phyloP scores from a whole-genome alignment of 2,329 filamentous ascomycete genomes.

The Madurella fahalii region DNA sequence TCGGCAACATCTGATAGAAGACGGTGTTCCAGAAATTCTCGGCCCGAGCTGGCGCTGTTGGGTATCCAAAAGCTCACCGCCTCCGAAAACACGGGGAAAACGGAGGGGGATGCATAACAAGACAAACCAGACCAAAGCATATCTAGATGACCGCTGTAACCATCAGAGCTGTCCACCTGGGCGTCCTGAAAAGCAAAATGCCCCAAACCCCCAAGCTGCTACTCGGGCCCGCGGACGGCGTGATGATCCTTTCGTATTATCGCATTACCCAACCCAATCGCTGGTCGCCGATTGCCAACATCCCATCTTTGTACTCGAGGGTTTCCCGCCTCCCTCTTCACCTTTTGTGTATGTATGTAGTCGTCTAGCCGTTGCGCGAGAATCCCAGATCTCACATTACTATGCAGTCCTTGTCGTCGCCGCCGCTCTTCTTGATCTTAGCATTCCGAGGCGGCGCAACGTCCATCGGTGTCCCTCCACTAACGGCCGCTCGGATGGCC shows the following conservation, averaged over 20 bases:
- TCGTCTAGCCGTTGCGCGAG: neutral
- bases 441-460: constrained; percentile 48
- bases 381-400: constrained; percentile 46
- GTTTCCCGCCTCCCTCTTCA: neutral
- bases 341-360: neutral
- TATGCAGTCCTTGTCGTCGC: constrained; percentile 53
- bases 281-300: neutral
- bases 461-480: constrained; percentile 54
- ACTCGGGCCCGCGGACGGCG: neutral
- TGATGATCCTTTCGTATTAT: constrained; percentile 12
- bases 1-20: too few species aligned
- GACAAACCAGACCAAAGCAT: neutral
- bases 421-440: constrained; percentile 47
- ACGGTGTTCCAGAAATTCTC: too few species aligned
- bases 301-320: neutral
- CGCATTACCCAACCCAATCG: constrained; percentile 16
- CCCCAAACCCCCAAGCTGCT: neutral
- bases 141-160: neutral
- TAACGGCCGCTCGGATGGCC: constrained; percentile 80
- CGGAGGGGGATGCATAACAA: neutral
- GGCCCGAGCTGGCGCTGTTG: neutral
- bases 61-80: constrained; percentile 14
- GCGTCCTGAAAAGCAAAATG: neutral
- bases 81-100: neutral
- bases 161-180: constrained; percentile 2